These are phyloP conservation scores for Lachnellula hyalina DNA, from an alignment of 2,329 filamentous ascomycete genomes.

Conservation along the genomic window DNA sequence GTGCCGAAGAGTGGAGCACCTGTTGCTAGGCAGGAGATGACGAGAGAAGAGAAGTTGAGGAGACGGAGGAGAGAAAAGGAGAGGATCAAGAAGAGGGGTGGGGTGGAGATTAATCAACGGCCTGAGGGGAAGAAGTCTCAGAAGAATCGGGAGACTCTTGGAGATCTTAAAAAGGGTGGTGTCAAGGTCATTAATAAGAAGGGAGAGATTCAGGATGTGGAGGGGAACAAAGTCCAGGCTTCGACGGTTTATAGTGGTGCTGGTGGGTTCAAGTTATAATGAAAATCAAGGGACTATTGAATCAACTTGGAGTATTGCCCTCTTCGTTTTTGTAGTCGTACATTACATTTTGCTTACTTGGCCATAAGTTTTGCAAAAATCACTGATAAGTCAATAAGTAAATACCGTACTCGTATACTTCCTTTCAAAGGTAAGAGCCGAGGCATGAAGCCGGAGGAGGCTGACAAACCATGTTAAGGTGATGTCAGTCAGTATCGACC, in stretches of 20 bases:
- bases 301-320: too few relatives aligned
- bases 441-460: not conserved
- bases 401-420: too few relatives aligned
- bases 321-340: too few relatives aligned
- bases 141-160: slow-evolving; percentile 44
- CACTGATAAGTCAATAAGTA: too few relatives aligned
- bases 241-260: slow-evolving; percentile 45
- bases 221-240: slow-evolving; percentile 67
- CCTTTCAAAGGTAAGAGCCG: too few relatives aligned
- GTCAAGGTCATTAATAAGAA: slow-evolving; percentile 90
- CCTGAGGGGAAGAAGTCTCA: slow-evolving; percentile 54
- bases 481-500: not conserved
- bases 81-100: slow-evolving; percentile 65
- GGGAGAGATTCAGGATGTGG: slow-evolving; percentile 77
- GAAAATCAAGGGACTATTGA: not conserved
- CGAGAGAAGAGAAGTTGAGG: slow-evolving; percentile 75
- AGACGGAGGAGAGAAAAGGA: slow-evolving; percentile 79
- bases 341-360: too few relatives aligned
- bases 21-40: slow-evolving; percentile 79
- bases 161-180: slow-evolving; percentile 69
- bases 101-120: slow-evolving; percentile 42
- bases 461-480: not conserved
- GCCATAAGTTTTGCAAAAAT: too few relatives aligned
- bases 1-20: slow-evolving; percentile 73
- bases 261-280: slow-evolving; percentile 57